Conservation (phyloP, 257 asterid genomes). For the Gentiana straminea region DNA sequence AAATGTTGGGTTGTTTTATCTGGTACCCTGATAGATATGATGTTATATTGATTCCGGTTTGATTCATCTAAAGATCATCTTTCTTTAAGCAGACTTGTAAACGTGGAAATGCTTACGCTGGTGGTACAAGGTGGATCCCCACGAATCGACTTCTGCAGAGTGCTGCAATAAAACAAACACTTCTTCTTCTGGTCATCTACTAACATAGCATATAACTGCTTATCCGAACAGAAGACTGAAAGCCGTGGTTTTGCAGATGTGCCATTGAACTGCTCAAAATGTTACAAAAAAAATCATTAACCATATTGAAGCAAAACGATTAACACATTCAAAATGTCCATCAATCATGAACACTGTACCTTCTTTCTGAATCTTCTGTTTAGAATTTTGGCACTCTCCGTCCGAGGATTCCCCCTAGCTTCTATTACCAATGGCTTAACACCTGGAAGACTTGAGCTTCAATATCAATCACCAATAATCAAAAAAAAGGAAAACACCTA, state of each 20-base stretch:
- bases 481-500: neutral
- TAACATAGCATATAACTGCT: slow-evolving; percentile 71
- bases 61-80: too few relatives aligned
- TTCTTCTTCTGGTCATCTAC: slow-evolving; percentile 77
- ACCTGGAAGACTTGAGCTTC: slow-evolving; percentile 9
- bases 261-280: slow-evolving; percentile 55
- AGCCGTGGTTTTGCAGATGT: slow-evolving; percentile 69
- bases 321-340: neutral
- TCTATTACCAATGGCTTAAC: slow-evolving; percentile 42
- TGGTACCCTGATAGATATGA: too few relatives aligned
- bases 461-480: too few relatives aligned
- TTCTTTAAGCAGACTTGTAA: too few relatives aligned
- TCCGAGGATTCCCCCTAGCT: slow-evolving; percentile 48
- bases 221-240: slow-evolving; percentile 77
- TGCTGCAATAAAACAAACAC: slow-evolving; percentile 65
- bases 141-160: slow-evolving; percentile 62
- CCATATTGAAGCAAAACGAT: neutral
- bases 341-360: slow-evolving; percentile 21
- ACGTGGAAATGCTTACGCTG: slow-evolving; percentile 27
- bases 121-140: slow-evolving; percentile 49
- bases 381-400: slow-evolving; percentile 56
- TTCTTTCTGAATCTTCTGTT: slow-evolving; percentile 55
- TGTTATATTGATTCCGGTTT: too few relatives aligned
- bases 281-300: neutral
- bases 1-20: too few relatives aligned